These are phyloP conservation scores for Xylogone sp. DNA, from an alignment of 2,329 filamentous ascomycete species.

Conservation along the genomic window DNA sequence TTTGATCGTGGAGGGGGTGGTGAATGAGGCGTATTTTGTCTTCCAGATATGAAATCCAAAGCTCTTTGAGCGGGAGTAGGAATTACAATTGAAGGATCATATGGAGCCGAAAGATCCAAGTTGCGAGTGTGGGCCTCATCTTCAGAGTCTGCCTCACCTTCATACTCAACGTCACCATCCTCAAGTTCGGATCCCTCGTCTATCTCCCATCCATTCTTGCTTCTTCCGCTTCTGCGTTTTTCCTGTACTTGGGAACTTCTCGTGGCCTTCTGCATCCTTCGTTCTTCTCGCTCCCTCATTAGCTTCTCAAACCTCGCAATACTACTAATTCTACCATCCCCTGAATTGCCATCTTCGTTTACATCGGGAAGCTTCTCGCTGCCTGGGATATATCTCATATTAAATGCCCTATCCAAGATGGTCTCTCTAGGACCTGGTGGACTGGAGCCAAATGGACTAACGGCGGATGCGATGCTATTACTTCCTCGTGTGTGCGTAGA, in stretches of 20 bases:
- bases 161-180: constrained; percentile 36
- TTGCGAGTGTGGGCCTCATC: constrained; percentile 24
- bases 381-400: constrained; percentile 59
- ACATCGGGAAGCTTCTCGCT: constrained; percentile 41
- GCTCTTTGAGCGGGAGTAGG: constrained; percentile 28
- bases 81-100: constrained; percentile 18
- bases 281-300: constrained; percentile 57
- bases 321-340: constrained; percentile 61
- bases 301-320: constrained; percentile 62
- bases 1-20: constrained; percentile 1
- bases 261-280: constrained; percentile 25
- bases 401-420: constrained; percentile 64
- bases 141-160: constrained; percentile 30
- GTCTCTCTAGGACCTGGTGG: constrained; percentile 55
- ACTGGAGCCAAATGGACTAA: constrained; percentile 32
- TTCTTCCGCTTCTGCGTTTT: constrained; percentile 10
- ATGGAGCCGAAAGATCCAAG: constrained; percentile 9
- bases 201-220: background rate
- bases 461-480: constrained; percentile 50
- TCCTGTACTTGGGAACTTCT: constrained; percentile 2
- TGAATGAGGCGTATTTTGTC: constrained; percentile 13
- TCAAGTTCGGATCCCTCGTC: constrained; percentile 20
- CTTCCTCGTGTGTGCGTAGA: constrained; percentile 50
- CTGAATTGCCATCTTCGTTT: constrained; percentile 20
- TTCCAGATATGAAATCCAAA: constrained; percentile 28